phyloP scores from a whole-genome alignment of 2,329 filamentous ascomycete genomes.

The Penicillium sp. region DNA sequence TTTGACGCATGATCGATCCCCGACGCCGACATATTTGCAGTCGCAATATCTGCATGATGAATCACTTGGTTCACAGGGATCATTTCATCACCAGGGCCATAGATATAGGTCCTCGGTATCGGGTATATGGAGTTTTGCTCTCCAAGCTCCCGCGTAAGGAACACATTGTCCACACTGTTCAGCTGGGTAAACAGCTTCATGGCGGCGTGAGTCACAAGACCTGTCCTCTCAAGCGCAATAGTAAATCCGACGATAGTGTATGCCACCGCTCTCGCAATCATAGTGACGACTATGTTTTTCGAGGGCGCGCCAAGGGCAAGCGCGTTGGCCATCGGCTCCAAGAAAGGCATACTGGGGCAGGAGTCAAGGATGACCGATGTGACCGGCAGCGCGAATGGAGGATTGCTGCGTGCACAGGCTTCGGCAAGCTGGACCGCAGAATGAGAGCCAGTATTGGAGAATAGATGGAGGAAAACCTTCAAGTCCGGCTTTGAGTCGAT shows the following conservation, averaged over 20 bases:
- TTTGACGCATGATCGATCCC: background rate
- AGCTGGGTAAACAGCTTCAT: background rate
- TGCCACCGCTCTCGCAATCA: background rate
- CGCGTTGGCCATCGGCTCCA: background rate
- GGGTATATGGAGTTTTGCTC: background rate
- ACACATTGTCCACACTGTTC: background rate
- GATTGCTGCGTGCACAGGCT: background rate
- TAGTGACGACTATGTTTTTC: background rate
- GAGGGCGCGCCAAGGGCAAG: background rate
- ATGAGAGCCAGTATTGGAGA: background rate
- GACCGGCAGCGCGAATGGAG: background rate
- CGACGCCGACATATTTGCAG: background rate
- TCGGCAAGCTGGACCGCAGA: background rate
- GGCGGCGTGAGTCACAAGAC: background rate
- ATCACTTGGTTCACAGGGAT: background rate
- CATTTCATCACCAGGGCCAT: background rate
- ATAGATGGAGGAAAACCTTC: background rate
- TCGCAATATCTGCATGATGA: background rate
- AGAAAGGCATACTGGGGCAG: background rate
- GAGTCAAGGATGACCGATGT: background rate
- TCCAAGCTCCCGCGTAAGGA: background rate
- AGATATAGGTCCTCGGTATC: background rate
- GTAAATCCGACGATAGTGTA: background rate
- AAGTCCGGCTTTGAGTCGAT: background rate
- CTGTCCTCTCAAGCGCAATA: background rate